A percentile compares a stretch with the other conserved stretches of the same genome.
Conservation (phyloP, 495 filamentous ascomycete species). For the Annulohypoxylon nitens region DNA sequence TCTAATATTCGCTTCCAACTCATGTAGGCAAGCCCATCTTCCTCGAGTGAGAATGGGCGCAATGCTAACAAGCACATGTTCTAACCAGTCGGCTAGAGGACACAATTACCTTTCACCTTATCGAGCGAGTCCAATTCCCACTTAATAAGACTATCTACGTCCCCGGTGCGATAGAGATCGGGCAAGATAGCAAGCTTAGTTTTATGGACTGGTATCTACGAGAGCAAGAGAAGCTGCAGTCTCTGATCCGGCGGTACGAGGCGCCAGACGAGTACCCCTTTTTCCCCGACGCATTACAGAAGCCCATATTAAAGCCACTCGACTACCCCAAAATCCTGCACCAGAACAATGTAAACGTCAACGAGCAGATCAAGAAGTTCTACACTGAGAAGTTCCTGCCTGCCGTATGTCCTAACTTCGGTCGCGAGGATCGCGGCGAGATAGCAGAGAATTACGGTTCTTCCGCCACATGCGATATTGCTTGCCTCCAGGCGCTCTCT, state of each 20-base stretch:
- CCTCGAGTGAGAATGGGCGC: not conserved
- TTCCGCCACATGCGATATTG: slow-evolving; percentile 89
- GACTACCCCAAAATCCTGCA: slow-evolving; percentile 93
- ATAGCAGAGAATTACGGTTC: slow-evolving; percentile 96
- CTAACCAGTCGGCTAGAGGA: slow-evolving; percentile 89
- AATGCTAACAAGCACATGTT: slow-evolving; percentile 24
- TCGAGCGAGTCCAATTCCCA: slow-evolving; percentile 98
- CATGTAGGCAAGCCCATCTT: slow-evolving; percentile 71
- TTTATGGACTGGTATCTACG: slow-evolving; percentile 94
- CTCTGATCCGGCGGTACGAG: slow-evolving; percentile 94
- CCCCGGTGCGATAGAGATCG: slow-evolving; percentile 84
- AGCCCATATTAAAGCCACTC: slow-evolving; percentile 87
- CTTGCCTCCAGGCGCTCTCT: slow-evolving; percentile 90
- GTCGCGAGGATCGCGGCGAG: slow-evolving; percentile 82
- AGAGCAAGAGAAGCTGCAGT: slow-evolving; percentile 91
- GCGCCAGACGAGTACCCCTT: slow-evolving; percentile 98
- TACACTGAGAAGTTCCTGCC: slow-evolving; percentile 90
- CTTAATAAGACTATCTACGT: slow-evolving; percentile 89
- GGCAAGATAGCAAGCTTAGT: slow-evolving; percentile 69
- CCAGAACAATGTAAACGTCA: slow-evolving; percentile 91
- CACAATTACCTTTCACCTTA: slow-evolving; percentile 98
- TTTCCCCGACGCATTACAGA: slow-evolving; percentile 85
- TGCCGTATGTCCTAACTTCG: slow-evolving; percentile 78
- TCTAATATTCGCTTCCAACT: slow-evolving; percentile 94
- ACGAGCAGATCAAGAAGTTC: slow-evolving; percentile 83